Base-by-base conservation (phyloP, 331 rosid genomes). In the Rosa hybrid region DNA sequence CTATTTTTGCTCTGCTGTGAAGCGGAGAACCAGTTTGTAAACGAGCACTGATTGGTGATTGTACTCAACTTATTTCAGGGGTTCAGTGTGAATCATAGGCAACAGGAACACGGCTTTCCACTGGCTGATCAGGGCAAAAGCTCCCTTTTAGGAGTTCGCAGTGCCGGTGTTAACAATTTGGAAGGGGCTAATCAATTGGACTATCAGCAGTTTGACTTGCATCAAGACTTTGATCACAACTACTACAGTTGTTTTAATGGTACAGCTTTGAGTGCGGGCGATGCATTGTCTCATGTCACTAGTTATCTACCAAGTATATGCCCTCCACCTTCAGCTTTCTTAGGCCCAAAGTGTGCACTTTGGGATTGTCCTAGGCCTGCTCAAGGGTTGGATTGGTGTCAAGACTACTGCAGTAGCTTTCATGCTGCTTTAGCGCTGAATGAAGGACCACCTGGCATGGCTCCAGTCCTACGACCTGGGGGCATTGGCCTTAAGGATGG, bases 361-460 rank as follows among this genome's bases (percentile, higher is more conserved):
- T 96, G 99, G 99, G 99, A 96, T 86, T 96, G 99, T 83, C 97
- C 99, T 57, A 89, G 99, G 88, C 99, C 99, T 78, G 99, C 94
- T 2, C 98, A 93, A 74, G 97, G 94, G 82, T 50, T 92, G 88
- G 97, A 90, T 82, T 93, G 98, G 98, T 90, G 88, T 85, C 94
- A 85, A 78, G 94, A 96, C 85, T 96, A 96, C 70, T 96, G 99
- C 89, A 96, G 99, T 76, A 87, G 92, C 88, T 96, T 91, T 86
- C 99, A 96, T 84, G 92, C 97, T 78, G 89, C 91, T 79, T 86
- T 96, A 51, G 99, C 99, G 13, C 83, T 93, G 90, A 93, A 91
- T 84, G 99, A 96, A 90, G 99, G 99, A 81, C 99, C 99, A 39
- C 96, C 99, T 73, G 98, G 99, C 74, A 88, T 93, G 98, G 86